Evolutionary conservation across 192 early-diverging fungal species (phyloP), one percentile per base, ranked within the genome.

Genomic region (Cladochytrium replicatum): DNA sequence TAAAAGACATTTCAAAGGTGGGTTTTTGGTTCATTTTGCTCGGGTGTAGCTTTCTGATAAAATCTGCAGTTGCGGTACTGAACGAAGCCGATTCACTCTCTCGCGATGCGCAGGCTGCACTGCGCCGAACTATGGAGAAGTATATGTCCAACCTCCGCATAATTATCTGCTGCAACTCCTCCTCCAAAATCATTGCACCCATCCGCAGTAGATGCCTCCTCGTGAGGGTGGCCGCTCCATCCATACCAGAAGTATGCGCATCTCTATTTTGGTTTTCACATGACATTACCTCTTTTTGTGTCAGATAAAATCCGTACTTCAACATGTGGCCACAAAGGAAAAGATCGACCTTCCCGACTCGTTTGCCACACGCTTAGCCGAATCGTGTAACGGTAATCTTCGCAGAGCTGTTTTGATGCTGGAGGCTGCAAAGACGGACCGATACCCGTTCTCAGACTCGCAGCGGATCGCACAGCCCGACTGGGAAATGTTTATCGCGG

Each of bases 81-180:
- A 85, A 95, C 64, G 93, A 97, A 64, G 93, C 96, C 2, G 92
- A 97, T 58, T 52, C 66, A 34, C 72, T 99, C 43, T 78, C 82
- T 26, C 72, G 84, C 31, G 90, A 94, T 42, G 93, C 96, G 9
- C 96, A 99, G 66, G 84, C 91, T 27, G 93, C 85, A 22, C 76
- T 99, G 46, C 82, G 96, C 46, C 74, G 96, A n/a, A 99, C 96
- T 2, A 99, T 99, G 96, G 96, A 99, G 67, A 97, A 96, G 69
- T 97, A 99, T 63, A 89, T 88, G 77, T 59, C 57, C 46, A 95
- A 92, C 62, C 67, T 97, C 46, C 82, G 96, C 19, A 68, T 99
- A 30, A 90, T 99, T 51, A 60, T 99, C 50, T 95, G 92, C 64
- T 85, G 85, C 51, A 90, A 85, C 43, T 81, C 79, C 17, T 88